Evolutionary conservation across 768 basidiomycete genomes (phyloP), one percentile per base, ranked within the genome.

Genomic region (Imleria badia): DNA sequence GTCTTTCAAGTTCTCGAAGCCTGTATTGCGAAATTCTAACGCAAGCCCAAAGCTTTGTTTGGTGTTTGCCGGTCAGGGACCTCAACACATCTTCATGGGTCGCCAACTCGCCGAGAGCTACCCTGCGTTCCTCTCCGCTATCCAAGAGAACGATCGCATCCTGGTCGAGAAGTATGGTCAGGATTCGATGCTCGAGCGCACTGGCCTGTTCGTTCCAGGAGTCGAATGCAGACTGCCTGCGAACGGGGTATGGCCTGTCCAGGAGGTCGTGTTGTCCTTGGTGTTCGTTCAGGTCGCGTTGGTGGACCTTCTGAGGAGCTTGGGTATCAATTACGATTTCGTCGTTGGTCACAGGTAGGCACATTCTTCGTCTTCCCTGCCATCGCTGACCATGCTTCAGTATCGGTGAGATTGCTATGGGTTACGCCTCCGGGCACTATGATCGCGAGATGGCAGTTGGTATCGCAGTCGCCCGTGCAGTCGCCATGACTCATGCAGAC

Each of bases 341-440:
- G 73, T 73, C 6, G 61, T 75, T 19, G 73, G 72, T 41, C 71
- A 71, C 53, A 67, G 70, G 71, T 66, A 36, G 54, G 19, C 19
- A 29, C n/a, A 23, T 8, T 10, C 11, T 38, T 6, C 9, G 10
- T 40, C n/a, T 50, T 48, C 3, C 3, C 41, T 45, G 8, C 39
- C 35, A 15, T 23, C 33, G 35, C 50, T 70, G 44, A 63, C 42
- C 12, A n/a, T 36, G 42, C 11, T 22, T 51, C 19, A 63, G 60
- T 60, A 57, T 67, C n/a, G 71, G 72, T 29, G 72, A 75, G 46
- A 70, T 74, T 40, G 72, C 69, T 5, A 74, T 73, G 64, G 65
- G 71, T 39, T 75, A 75, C 26, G 71, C 72, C 13, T 68, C 73
- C 2, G 72, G 73, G 11, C 66, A 74, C 22, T 70, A 70, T 36